Evolutionary conservation across 2,329 filamentous ascomycete species (phyloP).

Genomic region (Coniochaeta sp.): DNA sequence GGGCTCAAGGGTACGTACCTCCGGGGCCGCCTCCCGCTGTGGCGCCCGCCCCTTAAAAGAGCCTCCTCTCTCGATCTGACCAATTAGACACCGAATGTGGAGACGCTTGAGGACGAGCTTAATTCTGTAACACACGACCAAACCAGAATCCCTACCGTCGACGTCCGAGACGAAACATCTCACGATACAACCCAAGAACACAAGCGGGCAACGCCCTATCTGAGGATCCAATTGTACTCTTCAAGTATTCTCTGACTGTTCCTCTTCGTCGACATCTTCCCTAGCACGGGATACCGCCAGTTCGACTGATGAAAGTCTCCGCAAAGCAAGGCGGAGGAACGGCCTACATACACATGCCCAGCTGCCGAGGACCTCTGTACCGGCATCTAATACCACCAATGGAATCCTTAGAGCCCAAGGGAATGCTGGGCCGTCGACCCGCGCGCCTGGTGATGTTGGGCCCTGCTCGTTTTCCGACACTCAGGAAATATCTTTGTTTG

Average conservation of each 20-base stretch:
- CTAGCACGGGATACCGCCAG: background rate
- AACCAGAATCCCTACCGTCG: background rate
- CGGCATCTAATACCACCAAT: background rate
- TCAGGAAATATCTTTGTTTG: background rate
- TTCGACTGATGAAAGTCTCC: background rate
- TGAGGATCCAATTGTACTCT: background rate
- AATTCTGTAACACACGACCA: constrained; percentile 3
- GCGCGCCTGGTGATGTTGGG: background rate
- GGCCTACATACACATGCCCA: background rate
- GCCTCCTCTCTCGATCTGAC: background rate
- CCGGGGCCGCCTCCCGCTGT: background rate
- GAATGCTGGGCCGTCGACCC: background rate
- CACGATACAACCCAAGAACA: background rate
- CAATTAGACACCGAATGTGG: background rate
- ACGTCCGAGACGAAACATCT: background rate
- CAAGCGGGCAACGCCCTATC: background rate
- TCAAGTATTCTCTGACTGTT: background rate
- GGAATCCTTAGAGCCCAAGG: background rate
- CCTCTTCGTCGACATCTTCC: background rate
- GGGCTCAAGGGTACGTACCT: background rate
- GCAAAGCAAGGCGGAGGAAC: background rate
- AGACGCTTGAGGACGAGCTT: background rate
- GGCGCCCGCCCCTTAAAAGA: background rate
- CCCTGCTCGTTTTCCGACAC: background rate
- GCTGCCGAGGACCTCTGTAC: background rate